Conservation (phyloP, 257 asterid genomes). For the Solanum pennellii region DNA sequence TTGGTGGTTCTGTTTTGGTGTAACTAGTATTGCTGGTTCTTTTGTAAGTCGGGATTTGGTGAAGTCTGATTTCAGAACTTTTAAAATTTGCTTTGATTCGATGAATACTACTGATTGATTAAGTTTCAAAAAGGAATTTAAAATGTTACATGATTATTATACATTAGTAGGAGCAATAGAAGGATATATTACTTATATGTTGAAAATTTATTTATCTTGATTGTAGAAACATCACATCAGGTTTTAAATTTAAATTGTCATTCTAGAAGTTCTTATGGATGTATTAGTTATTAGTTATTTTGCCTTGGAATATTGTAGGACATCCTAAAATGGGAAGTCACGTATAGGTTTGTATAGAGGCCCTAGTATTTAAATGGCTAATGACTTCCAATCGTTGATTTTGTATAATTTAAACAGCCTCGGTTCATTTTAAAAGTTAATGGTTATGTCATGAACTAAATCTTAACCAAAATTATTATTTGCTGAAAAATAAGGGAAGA, state of each 20-base stretch:
- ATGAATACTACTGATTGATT: background rate
- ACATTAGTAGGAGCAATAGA: background rate
- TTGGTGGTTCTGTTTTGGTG: background rate
- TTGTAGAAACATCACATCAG: background rate
- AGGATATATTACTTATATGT: background rate
- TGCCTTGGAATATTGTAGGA: background rate
- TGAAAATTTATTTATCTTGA: background rate
- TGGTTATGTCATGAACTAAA: background rate
- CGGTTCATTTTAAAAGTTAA: background rate
- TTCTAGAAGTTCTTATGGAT: background rate
- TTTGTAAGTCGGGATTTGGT: background rate
- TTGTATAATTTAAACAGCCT: background rate
- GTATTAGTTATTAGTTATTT: background rate
- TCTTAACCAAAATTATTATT: background rate
- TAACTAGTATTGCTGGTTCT: background rate
- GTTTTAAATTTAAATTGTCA: background rate
- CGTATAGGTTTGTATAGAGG: background rate
- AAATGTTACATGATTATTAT: background rate
- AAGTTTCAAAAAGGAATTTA: background rate
- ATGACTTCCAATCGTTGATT: background rate
- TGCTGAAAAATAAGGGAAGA: background rate
- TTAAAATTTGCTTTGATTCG: background rate
- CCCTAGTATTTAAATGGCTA: background rate
- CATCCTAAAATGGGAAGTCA: background rate
- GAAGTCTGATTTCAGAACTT: background rate